Conservation (phyloP, 225 moss, liverwort and hornwort species). For the Neckera pumila region DNA sequence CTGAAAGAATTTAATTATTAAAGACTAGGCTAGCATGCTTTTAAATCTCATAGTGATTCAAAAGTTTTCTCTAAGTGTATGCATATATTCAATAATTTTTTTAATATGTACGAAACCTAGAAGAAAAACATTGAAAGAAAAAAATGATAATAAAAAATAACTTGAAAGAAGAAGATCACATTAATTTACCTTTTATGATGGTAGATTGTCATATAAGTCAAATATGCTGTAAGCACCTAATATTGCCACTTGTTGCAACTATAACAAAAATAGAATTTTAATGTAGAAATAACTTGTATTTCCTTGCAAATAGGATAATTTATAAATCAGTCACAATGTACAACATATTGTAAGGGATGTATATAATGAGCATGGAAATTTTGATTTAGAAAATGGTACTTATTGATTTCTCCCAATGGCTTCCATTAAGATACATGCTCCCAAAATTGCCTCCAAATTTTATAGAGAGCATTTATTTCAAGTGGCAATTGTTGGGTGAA, state of each 20-base stretch:
- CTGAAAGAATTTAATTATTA: too few relatives aligned
- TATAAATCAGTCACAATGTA: neutral
- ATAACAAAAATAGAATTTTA: neutral
- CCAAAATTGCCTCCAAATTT: accelerated
- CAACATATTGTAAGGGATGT: neutral
- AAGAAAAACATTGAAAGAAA: neutral
- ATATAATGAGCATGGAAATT: accelerated
- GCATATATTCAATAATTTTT: neutral
- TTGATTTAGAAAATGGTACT: neutral
- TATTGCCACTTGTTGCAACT: neutral
- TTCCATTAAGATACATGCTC: neutral
- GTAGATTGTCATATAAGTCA: accelerated
- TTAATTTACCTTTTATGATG: neutral
- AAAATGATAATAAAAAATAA: neutral
- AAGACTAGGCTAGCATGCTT: too few relatives aligned
- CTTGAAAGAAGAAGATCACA: accelerated
- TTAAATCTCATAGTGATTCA: neutral
- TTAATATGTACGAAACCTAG: neutral
- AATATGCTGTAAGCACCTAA: too few relatives aligned
- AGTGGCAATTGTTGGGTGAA: neutral
- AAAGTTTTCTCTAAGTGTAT: neutral
- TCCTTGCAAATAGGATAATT: neutral
- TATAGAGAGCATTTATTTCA: neutral
- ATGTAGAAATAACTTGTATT: neutral
- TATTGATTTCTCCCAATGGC: neutral